Evolutionary conservation across 2,329 filamentous ascomycete species (phyloP).

Genomic region (Nannizzia gypsea): DNA sequence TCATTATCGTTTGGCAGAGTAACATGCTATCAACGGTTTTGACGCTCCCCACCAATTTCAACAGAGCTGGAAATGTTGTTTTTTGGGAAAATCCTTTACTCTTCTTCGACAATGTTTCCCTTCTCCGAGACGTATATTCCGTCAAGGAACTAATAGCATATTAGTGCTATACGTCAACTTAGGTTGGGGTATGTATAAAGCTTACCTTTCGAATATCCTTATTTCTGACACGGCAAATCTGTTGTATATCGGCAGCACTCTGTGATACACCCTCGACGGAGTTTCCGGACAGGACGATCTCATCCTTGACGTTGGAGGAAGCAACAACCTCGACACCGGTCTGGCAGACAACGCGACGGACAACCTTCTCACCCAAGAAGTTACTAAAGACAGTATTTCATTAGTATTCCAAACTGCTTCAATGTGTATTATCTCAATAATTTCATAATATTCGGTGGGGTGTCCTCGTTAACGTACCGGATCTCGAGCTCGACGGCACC

Average conservation of each 20-base stretch:
- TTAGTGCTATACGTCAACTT: background rate
- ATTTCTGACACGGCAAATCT: constrained; percentile 98
- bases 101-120: constrained; percentile 65
- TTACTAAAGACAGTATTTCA: constrained; percentile 48
- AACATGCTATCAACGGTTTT: constrained; percentile 4
- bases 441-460: no score
- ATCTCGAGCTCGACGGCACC: constrained; percentile 89
- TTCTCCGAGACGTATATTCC: constrained; percentile 99
- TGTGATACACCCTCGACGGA: constrained; percentile 95
- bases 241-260: constrained; percentile 97
- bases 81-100: constrained; percentile 4
- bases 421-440: no score
- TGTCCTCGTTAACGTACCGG: constrained; percentile 49
- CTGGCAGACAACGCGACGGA: constrained; percentile 82
- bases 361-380: constrained; percentile 99
- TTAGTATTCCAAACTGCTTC: background rate
- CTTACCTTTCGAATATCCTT: constrained; percentile 99
- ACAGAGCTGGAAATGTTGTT: background rate
- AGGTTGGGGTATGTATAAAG: background rate
- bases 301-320: constrained; percentile 92
- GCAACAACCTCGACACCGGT: constrained; percentile 79
- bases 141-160: constrained; percentile 72
- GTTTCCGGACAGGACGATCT: constrained; percentile 88
- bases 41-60: background rate
- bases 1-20: constrained; percentile 6